phyloP scores from a whole-genome alignment of 2,329 filamentous ascomycete genomes.

The Chalaropsis thielavioides region DNA sequence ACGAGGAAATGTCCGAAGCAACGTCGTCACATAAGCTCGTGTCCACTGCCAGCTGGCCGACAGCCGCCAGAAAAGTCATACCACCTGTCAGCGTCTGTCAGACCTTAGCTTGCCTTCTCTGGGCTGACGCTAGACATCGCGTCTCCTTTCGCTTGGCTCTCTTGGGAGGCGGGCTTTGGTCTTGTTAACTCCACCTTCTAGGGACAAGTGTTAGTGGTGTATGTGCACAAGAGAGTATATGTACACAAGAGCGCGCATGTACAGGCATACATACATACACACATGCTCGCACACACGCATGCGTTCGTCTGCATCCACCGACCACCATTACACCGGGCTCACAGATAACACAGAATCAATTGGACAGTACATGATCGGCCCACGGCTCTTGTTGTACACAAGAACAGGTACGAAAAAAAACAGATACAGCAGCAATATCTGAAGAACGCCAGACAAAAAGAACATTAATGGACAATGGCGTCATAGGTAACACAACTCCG shows the following conservation, averaged over 20 bases:
- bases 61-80: background rate
- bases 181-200: background rate
- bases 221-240: too few relatives aligned
- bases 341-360: too few relatives aligned
- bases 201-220: background rate
- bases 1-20: background rate
- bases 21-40: background rate
- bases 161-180: background rate
- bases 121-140: background rate
- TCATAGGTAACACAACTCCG: conserved; percentile 3
- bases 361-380: background rate
- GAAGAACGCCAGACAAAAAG: conserved; percentile 2
- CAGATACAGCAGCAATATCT: background rate
- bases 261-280: background rate
- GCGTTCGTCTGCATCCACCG: too few relatives aligned
- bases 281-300: too few relatives aligned
- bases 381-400: background rate
- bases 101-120: too few relatives aligned
- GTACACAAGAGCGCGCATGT: background rate
- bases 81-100: background rate
- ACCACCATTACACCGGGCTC: too few relatives aligned
- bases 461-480: background rate
- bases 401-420: background rate
- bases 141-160: background rate
- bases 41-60: background rate